These are phyloP conservation scores for Salix exigua DNA, from an alignment of 345 rosid genomes.

Conservation along the genomic window DNA sequence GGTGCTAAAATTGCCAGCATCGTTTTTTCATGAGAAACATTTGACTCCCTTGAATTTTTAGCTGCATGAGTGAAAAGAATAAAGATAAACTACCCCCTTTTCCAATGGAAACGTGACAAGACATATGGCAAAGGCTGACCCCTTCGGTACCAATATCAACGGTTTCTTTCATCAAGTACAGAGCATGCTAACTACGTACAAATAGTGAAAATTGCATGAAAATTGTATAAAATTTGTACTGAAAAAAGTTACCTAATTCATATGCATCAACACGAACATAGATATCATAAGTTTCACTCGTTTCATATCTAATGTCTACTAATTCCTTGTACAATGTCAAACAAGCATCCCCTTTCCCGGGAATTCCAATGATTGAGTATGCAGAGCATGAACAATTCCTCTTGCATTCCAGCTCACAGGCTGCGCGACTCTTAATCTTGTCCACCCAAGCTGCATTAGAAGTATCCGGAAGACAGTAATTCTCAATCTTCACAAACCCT, in stretches of 20 bases:
- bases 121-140: too few relatives aligned
- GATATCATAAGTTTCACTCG: background rate
- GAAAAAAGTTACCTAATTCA: slow-evolving; percentile 5
- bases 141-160: too few relatives aligned
- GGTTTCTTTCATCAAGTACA: too few relatives aligned
- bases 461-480: background rate
- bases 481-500: background rate
- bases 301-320: background rate
- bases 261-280: slow-evolving; percentile 10
- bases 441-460: background rate
- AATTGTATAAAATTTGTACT: too few relatives aligned
- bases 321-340: slow-evolving; percentile 4
- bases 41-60: too few relatives aligned
- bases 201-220: too few relatives aligned
- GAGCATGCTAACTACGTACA: too few relatives aligned
- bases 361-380: background rate
- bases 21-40: too few relatives aligned
- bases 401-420: background rate
- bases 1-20: too few relatives aligned
- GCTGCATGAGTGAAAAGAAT: too few relatives aligned
- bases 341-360: slow-evolving; percentile 5
- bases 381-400: slow-evolving; percentile 10
- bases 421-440: background rate
- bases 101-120: too few relatives aligned
- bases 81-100: too few relatives aligned